Evolutionary conservation across 2,329 filamentous ascomycete genomes (phyloP).

Genomic region (Monosporascus sp.): DNA sequence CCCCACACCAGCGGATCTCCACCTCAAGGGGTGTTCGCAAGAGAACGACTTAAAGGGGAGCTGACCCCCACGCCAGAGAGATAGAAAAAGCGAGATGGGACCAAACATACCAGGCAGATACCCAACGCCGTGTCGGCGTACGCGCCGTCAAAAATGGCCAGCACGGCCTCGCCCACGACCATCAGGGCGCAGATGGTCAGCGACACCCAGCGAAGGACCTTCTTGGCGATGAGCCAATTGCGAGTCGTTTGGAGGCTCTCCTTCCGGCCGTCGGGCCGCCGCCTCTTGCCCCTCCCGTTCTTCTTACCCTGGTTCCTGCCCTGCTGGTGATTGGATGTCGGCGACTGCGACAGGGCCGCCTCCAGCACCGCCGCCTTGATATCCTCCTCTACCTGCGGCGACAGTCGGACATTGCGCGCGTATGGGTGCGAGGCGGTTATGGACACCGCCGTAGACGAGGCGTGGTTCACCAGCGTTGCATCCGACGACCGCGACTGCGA

Average conservation of each 20-base stretch:
- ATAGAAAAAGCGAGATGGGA: background rate
- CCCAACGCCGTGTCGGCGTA: background rate
- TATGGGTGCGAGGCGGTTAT: background rate
- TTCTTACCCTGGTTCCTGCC: background rate
- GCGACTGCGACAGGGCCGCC: background rate
- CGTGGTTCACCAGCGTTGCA: too few relatives aligned
- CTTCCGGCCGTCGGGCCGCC: background rate
- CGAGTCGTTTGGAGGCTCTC: background rate
- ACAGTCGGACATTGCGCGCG: constrained; percentile 1
- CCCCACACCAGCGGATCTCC: background rate
- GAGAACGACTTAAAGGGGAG: background rate
- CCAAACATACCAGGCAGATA: background rate
- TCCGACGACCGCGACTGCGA: too few relatives aligned
- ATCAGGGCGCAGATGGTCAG: background rate
- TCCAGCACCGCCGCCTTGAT: constrained; percentile 10
- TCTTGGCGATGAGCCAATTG: background rate
- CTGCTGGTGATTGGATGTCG: background rate
- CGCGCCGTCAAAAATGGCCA: background rate
- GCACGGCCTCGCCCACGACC: background rate
- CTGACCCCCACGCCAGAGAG: background rate
- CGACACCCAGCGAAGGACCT: constrained; percentile 1
- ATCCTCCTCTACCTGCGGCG: constrained; percentile 8
- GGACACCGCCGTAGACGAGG: background rate
- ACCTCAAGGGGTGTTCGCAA: background rate
- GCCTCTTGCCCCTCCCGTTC: background rate